Evolutionary conservation across 257 asterid species (phyloP), one percentile per base, ranked within the genome.

Genomic region (Solanum rostratum): DNA sequence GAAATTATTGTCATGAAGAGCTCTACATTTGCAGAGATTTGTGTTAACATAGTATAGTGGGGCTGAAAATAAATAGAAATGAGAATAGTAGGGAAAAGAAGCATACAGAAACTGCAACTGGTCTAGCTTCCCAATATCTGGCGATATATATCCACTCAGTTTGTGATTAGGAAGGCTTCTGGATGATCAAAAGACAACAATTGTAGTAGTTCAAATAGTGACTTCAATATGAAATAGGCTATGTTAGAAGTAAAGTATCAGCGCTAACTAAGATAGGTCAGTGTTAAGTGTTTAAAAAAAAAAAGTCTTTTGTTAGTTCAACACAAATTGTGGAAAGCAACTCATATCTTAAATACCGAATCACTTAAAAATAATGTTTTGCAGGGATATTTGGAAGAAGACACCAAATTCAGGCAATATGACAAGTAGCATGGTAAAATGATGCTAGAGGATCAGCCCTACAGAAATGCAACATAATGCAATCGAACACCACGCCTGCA

Each of bases 101-200:
- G 65, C 97, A 83, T 92, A 96, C 99, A 96, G 92, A 87, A 95
- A 92, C 86, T 91, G 97, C 90, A 96, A 88, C 87, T 81, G 90
- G 59, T 91, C 98, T 81, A 95, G 93, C 93, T 93, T 96, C 87
- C 98, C 98, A 54, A 96, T 89, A 62, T 95, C 99, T 65, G 96
- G 87, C 55, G 98, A 90, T 82, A 96, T 88, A 74, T 96, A 92
- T 79, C 99, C 99, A 87, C 97, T 95, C 90, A 95, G 81, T 90
- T 82, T 93, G 94, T 95, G 99, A 89, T 94, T 91, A 66, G 98
- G 90, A 68, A 96, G 98, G 89, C 93, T 96, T 96, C 99, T 96
- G 95, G 86, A 88, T 79, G 85, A 89, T 69, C 13, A 66, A 52
- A 83, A 46, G 16, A 49, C 80, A 83, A 83, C 54, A 49, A 53